Conservation (phyloP, 2,329 filamentous ascomycete genomes). For the Claviceps sp. region DNA sequence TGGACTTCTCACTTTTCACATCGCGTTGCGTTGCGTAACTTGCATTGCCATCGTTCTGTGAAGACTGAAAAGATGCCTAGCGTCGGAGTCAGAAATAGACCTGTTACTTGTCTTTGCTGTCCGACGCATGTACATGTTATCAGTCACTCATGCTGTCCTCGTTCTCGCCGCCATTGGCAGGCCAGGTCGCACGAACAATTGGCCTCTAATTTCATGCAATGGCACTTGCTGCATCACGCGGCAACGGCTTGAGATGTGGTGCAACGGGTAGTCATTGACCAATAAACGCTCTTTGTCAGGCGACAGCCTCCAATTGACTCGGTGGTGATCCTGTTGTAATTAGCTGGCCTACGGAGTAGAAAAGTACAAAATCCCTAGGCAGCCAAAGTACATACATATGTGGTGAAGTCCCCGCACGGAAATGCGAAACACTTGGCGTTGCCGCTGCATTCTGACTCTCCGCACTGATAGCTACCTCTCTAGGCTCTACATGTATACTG, state of each 20-base stretch:
- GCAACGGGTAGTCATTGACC: constrained; percentile 1
- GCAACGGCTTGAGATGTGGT: constrained; percentile 1
- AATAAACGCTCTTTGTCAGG: not conserved
- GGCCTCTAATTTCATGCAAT: not conserved
- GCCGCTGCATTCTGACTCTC: not conserved
- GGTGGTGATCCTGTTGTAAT: not conserved
- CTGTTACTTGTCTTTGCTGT: not conserved
- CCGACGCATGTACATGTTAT: not conserved
- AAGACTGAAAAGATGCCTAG: not conserved
- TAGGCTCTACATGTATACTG: not conserved
- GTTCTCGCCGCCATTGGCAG: not conserved
- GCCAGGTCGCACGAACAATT: not conserved
- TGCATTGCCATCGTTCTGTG: not conserved
- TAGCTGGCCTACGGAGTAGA: not conserved
- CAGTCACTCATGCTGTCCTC: not conserved
- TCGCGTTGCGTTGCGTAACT: no score
- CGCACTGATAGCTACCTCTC: not conserved
- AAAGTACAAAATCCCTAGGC: no score
- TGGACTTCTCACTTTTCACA: no score
- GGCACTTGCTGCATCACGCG: not conserved
- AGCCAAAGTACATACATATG: no score
- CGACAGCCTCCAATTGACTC: not conserved
- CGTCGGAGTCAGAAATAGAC: not conserved
- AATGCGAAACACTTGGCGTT: not conserved
- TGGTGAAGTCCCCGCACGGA: not conserved